These are phyloP conservation scores for Alisma plantagoaquatica DNA, from an alignment of 106 monocot genomes.

Conservation along the genomic window DNA sequence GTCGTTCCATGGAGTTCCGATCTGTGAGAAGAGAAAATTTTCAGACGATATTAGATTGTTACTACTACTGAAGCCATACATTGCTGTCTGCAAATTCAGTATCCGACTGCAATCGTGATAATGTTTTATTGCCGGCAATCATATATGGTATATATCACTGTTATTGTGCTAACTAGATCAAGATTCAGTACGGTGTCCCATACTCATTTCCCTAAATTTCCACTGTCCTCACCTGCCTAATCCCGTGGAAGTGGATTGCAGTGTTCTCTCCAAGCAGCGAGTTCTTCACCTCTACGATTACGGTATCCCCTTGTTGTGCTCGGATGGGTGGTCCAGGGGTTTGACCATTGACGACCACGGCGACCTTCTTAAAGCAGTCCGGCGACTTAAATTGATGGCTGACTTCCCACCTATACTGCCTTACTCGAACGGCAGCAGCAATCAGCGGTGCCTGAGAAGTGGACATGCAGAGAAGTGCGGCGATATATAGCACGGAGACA, in stretches of 20 bases:
- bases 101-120: too few relatives aligned
- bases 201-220: too few relatives aligned
- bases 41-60: too few relatives aligned
- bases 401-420: slow-evolving; percentile 38
- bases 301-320: slow-evolving; percentile 64
- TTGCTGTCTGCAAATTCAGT: too few relatives aligned
- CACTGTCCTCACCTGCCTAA: slow-evolving; percentile 56
- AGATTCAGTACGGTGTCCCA: too few relatives aligned
- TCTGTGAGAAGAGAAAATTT: slow-evolving; percentile 16
- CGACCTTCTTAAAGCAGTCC: slow-evolving; percentile 63
- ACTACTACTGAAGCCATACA: too few relatives aligned
- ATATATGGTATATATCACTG: too few relatives aligned
- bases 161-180: too few relatives aligned
- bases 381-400: slow-evolving; percentile 58
- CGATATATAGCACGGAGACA: too few relatives aligned
- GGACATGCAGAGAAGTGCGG: too few relatives aligned
- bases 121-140: too few relatives aligned
- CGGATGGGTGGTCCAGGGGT: slow-evolving; percentile 70
- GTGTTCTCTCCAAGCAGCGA: slow-evolving; percentile 49
- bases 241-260: slow-evolving; percentile 85
- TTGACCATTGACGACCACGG: slow-evolving; percentile 54
- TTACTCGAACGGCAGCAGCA: slow-evolving; percentile 7
- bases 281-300: slow-evolving; percentile 60
- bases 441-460: too few relatives aligned
- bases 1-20: slow-evolving; percentile 81